phyloP scores from a whole-genome alignment of 1,284 basidiomycete species.

The Apiotrichum brassicae region DNA sequence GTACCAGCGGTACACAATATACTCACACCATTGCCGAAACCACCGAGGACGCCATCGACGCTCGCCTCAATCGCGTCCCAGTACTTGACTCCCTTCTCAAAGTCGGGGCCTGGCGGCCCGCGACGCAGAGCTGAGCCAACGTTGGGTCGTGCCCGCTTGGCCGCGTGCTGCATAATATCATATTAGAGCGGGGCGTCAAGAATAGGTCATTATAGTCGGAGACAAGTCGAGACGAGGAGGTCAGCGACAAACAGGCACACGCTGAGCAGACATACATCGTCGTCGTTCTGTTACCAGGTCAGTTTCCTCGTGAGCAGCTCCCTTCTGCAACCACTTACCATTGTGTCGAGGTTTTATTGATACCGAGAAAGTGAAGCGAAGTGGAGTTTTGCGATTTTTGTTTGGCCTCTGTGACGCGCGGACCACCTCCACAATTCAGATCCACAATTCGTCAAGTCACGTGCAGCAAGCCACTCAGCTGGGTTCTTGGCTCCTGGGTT shows the following conservation, averaged over 20 bases:
- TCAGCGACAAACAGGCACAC: neutral
- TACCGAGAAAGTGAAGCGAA: too few relatives aligned
- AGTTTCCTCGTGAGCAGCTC: too few relatives aligned
- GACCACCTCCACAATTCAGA: slow-evolving; percentile 10
- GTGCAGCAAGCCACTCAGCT: neutral
- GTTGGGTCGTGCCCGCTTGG: slow-evolving; percentile 21
- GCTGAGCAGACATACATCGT: neutral
- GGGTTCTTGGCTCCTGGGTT: too few relatives aligned
- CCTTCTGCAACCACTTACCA: neutral
- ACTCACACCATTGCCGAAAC: slow-evolving; percentile 46
- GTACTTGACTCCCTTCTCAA: slow-evolving; percentile 48
- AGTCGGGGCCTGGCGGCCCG: slow-evolving; percentile 37
- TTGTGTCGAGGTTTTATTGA: too few relatives aligned
- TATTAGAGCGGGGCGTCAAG: neutral
- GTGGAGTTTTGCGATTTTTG: too few relatives aligned
- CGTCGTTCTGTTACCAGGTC: neutral
- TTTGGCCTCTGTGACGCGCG: too few relatives aligned
- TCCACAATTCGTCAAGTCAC: slow-evolving; percentile 1
- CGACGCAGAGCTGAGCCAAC: slow-evolving; percentile 30
- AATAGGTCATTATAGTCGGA: neutral
- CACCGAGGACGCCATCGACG: slow-evolving; percentile 50
- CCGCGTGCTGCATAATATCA: slow-evolving; percentile 9
- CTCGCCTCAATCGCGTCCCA: slow-evolving; percentile 48
- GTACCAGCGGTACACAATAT: too few relatives aligned
- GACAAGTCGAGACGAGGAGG: neutral